Evolutionary conservation across 345 rosid genomes (phyloP).

Genomic region (Citrus sp.): DNA sequence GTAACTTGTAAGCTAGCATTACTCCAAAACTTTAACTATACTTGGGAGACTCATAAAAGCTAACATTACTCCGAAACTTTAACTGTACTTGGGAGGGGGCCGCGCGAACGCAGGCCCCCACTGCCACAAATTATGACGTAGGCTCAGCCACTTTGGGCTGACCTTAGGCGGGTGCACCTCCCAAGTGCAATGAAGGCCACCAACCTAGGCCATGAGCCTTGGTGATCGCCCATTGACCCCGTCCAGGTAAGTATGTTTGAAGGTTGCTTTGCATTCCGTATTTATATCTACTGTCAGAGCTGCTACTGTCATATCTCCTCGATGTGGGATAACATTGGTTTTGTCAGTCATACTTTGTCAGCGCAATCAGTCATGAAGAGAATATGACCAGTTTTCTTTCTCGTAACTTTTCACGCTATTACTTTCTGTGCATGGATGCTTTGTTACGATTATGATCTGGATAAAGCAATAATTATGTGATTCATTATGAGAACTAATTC

Average conservation of each 20-base stretch:
- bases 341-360: neutral
- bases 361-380: no score
- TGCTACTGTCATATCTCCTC: neutral
- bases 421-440: no score
- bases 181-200: neutral
- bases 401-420: no score
- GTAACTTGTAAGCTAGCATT: rapidly evolving
- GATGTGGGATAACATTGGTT: neutral
- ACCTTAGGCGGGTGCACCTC: neutral
- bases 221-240: neutral
- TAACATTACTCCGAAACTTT: neutral
- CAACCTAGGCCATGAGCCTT: neutral
- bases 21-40: no score
- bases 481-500: no score
- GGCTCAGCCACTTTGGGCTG: neutral
- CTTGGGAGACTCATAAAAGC: no score
- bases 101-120: neutral
- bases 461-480: no score
- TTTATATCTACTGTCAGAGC: neutral
- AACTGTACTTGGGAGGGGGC: neutral
- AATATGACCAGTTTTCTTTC: neutral
- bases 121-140: neutral
- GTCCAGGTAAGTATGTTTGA: neutral
- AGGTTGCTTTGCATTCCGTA: neutral
- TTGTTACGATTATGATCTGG: no score